These are phyloP conservation scores for Pichia sp. DNA, from an alignment of 1,139 yeast genomes.

Conservation along the genomic window DNA sequence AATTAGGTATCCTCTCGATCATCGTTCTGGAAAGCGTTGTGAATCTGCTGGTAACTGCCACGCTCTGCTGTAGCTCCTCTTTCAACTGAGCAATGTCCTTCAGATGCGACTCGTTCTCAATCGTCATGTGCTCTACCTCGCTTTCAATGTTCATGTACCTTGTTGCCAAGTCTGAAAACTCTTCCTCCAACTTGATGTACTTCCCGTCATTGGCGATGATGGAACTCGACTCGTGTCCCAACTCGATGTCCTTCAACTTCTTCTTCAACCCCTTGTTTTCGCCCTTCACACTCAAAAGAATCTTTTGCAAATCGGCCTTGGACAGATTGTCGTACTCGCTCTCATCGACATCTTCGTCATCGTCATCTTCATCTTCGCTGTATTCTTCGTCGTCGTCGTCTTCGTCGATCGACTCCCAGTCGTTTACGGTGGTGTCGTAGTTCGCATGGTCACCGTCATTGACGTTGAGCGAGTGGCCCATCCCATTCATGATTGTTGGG, in stretches of 20 bases:
- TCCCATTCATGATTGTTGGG: conserved; percentile 15
- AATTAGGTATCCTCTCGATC: conserved; percentile 17
- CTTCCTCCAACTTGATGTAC: conserved; percentile 11
- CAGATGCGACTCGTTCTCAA: conserved; percentile 15
- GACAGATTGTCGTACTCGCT: not conserved
- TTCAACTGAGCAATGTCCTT: conserved; percentile 15
- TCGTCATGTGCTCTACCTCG: conserved; percentile 14
- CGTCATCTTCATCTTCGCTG: not conserved
- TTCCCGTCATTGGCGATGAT: conserved; percentile 14
- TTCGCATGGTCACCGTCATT: conserved; percentile 6
- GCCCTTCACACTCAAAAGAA: conserved; percentile 11
- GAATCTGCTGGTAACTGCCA: conserved; percentile 6
- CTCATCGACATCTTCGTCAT: conserved; percentile 11
- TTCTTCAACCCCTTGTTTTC: conserved; percentile 19
- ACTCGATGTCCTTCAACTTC: conserved; percentile 17
- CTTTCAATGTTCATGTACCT: conserved; percentile 12
- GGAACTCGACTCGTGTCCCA: conserved; percentile 16
- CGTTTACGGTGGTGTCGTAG: conserved; percentile 7
- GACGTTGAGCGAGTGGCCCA: conserved; percentile 1
- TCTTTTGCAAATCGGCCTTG: conserved; percentile 1
- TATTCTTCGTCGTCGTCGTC: conserved; percentile 1
- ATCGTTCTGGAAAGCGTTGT: conserved; percentile 8
- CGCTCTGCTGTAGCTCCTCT: conserved; percentile 20
- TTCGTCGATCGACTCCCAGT: conserved; percentile 18
- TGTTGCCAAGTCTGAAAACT: conserved; percentile 10